A percentile compares a stretch with the other conserved stretches of the same genome.
These are phyloP conservation scores for Tuber borchii DNA, from an alignment of 495 filamentous ascomycete genomes.

Conservation along the genomic window DNA sequence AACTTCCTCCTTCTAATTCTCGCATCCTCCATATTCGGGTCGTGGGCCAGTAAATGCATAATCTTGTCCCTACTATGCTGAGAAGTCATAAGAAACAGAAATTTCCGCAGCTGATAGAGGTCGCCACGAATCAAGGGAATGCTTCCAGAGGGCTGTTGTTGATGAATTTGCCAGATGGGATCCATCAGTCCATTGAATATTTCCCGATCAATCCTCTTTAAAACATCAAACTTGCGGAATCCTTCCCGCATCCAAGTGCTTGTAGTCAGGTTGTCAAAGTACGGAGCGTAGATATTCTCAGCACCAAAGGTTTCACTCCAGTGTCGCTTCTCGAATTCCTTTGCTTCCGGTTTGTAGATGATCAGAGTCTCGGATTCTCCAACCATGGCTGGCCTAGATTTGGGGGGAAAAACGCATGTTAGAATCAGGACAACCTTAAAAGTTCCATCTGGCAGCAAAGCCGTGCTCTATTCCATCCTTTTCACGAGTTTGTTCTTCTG, in stretches of 20 bases:
- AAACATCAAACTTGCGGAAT: constrained; percentile 35
- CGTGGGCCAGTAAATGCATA: constrained; percentile 40
- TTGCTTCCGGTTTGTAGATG: constrained; percentile 38
- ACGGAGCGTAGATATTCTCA: constrained; percentile 39
- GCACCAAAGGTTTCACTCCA: constrained; percentile 41
- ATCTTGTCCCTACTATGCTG: constrained; percentile 36
- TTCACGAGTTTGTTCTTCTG: not conserved
- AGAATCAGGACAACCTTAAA: not conserved
- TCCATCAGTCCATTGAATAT: constrained; percentile 39
- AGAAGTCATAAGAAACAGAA: constrained; percentile 40
- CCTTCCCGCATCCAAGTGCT: constrained; percentile 29
- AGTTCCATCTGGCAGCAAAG: not conserved
- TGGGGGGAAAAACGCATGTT: constrained; percentile 14
- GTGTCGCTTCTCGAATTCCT: constrained; percentile 37
- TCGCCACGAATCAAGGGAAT: constrained; percentile 37
- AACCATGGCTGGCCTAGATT: constrained; percentile 27
- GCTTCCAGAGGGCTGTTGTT: constrained; percentile 27
- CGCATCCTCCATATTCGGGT: constrained; percentile 36
- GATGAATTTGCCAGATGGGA: constrained; percentile 42
- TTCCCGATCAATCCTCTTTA: constrained; percentile 39
- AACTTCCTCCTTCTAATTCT: constrained; percentile 37
- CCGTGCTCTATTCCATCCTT: constrained; percentile 4
- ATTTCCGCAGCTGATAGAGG: constrained; percentile 40
- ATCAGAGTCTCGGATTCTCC: constrained; percentile 39
- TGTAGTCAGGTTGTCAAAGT: constrained; percentile 41